Conservation (phyloP, 2,329 filamentous ascomycete species). For the Nakataea oryzae region DNA sequence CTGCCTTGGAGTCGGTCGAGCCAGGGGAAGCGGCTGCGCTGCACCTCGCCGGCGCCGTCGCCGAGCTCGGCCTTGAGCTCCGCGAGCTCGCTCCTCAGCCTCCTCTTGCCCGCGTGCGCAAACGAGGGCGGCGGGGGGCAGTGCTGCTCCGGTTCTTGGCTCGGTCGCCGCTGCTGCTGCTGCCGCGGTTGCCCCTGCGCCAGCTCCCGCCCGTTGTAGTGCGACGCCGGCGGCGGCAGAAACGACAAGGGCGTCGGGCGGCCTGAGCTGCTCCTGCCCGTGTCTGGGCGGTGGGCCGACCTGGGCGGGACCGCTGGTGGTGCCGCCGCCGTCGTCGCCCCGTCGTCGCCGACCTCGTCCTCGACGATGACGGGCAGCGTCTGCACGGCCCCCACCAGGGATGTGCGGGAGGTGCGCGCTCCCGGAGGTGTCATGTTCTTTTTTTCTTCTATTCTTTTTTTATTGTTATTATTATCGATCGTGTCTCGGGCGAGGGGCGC, state of each 20-base stretch:
- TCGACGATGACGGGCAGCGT: constrained; percentile 27
- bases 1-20: constrained; percentile 11
- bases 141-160: background rate
- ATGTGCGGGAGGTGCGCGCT: constrained; percentile 11
- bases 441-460: background rate
- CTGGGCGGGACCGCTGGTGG: constrained; percentile 15
- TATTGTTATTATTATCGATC: background rate
- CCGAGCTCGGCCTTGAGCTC: background rate
- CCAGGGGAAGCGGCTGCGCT: background rate
- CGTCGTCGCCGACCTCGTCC: constrained; percentile 16
- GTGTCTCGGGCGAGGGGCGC: background rate
- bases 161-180: background rate
- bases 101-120: background rate
- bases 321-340: too few species aligned
- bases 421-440: background rate
- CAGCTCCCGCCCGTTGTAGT: background rate
- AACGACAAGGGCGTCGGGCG: constrained; percentile 6
- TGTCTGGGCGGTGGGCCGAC: constrained; percentile 8
- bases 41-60: background rate
- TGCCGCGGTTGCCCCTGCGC: background rate
- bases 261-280: background rate
- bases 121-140: background rate
- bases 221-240: background rate
- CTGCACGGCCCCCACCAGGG: constrained; percentile 13
- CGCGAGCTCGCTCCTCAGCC: background rate